A percentile compares a stretch with the other conserved stretches of the same genome.
Conservation (phyloP, 768 basidiomycete species). For the Mycena rebaudengoi region DNA sequence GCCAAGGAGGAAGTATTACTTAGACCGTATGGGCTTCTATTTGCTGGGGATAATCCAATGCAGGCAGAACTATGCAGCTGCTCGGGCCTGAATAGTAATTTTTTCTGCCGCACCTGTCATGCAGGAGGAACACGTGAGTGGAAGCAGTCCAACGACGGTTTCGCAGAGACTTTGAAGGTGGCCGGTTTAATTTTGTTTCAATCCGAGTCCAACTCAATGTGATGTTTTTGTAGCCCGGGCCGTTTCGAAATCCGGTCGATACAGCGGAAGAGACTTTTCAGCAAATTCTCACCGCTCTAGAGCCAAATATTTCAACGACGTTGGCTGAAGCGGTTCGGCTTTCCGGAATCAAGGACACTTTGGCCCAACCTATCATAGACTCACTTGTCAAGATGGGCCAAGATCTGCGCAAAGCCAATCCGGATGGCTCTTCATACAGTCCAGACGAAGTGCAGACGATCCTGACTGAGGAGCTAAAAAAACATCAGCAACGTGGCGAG, state of each 20-base stretch:
- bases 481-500: not conserved
- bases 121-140: constrained; percentile 34
- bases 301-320: constrained; percentile 2
- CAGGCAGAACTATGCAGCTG: constrained; percentile 46
- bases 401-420: not conserved
- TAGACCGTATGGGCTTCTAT: too few relatives aligned
- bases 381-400: not conserved
- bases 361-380: not conserved
- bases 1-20: constrained; percentile 17
- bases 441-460: constrained; percentile 1
- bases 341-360: not conserved
- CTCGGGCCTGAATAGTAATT: constrained; percentile 39
- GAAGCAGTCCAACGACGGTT: constrained; percentile 25
- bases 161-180: not conserved
- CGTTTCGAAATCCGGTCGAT: not conserved
- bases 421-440: not conserved
- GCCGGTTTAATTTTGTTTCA: not conserved
- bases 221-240: not conserved
- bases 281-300: constrained; percentile 14
- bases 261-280: constrained; percentile 8
- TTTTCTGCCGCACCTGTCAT: constrained; percentile 41
- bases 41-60: constrained; percentile 45
- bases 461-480: not conserved
- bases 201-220: not conserved
- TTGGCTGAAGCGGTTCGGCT: not conserved